Percentiles rank a stretch among this genome's conserved stretches.
phyloP scores from a whole-genome alignment of 2,329 filamentous ascomycete genomes.

The Pseudogymnoascus sp. region DNA sequence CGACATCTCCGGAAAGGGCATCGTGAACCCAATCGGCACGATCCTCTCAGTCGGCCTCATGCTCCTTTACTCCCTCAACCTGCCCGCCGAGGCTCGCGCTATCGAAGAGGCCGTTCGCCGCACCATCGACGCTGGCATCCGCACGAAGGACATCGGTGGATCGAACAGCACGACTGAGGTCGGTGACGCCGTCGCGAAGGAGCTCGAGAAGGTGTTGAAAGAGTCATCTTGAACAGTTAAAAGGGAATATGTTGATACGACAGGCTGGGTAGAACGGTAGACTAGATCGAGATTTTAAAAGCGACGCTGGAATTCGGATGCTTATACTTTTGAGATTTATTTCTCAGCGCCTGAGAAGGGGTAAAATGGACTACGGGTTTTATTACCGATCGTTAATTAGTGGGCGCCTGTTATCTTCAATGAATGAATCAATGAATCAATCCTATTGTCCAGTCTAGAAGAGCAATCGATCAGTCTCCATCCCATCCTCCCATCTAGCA shows the following conservation, averaged over 20 bases:
- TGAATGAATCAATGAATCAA: conserved; percentile 3
- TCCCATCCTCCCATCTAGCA: not conserved
- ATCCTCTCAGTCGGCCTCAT: conserved; percentile 94
- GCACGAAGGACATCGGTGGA: conserved; percentile 82
- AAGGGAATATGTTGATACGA: not conserved
- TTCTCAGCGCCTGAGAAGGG: not conserved
- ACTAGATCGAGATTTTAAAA: not conserved
- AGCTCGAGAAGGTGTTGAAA: conserved; percentile 61
- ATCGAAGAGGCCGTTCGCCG: conserved; percentile 76
- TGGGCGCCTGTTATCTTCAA: not conserved
- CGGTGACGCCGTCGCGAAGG: conserved; percentile 73
- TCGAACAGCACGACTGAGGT: conserved; percentile 64
- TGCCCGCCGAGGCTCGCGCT: conserved; percentile 67
- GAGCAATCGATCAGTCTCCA: not conserved
- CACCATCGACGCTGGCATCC: conserved; percentile 70
- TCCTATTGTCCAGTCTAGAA: not conserved
- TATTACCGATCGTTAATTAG: not conserved
- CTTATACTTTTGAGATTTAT: not conserved
- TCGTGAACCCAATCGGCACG: conserved; percentile 87
- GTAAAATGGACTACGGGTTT: not conserved
- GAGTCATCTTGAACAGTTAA: conserved; percentile 9
- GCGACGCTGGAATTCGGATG: conserved; percentile 2
- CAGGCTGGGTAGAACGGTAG: conserved; percentile 11
- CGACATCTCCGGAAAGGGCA: conserved; percentile 84
- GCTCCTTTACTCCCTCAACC: conserved; percentile 83